Conservation (phyloP, 2,329 filamentous ascomycete species). For the Fusarium gaditjirri region DNA sequence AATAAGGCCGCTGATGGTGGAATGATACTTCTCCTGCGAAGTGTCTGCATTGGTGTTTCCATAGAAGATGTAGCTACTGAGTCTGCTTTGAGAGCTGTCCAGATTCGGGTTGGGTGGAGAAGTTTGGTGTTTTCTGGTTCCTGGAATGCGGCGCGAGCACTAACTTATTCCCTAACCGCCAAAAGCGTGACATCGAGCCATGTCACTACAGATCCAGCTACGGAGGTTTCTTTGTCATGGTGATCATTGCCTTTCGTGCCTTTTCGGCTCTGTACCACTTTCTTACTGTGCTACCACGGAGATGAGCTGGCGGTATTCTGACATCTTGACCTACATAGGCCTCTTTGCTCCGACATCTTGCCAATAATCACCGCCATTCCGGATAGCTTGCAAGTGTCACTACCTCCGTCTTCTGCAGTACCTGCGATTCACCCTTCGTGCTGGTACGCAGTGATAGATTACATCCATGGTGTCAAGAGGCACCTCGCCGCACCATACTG, state of each 20-base stretch:
- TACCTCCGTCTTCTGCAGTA: neutral
- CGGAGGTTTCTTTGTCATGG: neutral
- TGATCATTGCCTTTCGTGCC: neutral
- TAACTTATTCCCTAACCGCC: neutral
- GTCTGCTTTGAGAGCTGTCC: neutral
- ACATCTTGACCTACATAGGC: neutral
- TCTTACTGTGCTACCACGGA: neutral
- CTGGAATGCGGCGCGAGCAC: neutral
- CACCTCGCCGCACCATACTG: neutral
- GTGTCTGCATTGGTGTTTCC: neutral
- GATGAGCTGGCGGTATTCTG: neutral
- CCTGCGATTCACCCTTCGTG: neutral
- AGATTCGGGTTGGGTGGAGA: neutral
- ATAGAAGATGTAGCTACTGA: neutral
- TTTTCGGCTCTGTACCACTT: neutral
- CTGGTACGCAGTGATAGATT: neutral
- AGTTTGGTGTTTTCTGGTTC: neutral
- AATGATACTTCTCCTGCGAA: neutral
- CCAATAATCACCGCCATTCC: neutral
- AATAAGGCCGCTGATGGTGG: neutral
- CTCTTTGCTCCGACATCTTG: neutral
- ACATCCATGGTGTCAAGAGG: neutral
- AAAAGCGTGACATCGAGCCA: neutral
- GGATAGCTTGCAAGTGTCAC: neutral
- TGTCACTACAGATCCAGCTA: neutral